Base-by-base conservation (phyloP, 1,284 basidiomycete species). In the Marasmius fiardii region DNA sequence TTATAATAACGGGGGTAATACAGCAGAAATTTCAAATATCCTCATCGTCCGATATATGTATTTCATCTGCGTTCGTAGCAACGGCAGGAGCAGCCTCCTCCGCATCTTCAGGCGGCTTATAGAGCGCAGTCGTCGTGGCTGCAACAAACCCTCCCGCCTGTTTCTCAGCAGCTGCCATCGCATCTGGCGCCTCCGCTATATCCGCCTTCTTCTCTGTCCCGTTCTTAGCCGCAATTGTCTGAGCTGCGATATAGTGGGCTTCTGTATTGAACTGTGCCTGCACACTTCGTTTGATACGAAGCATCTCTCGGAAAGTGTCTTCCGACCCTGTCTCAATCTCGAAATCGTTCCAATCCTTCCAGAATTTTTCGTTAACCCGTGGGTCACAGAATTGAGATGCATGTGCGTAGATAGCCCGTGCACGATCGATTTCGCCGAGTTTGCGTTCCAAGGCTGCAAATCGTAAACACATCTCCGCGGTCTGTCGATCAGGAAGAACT, bases 201-300 rank as follows among this genome's bases (percentile, higher is more conserved):
- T 82, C 80, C 2, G 74, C 71, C 21, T 75, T 76, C 53, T 49
- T 49, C 28, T 26, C 47, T 16, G 26, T 14, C 18, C 79, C 82
- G 63, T 85, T 75, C 62, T 83, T 80, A 31, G 87, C 82, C 1
- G 88, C 86, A 61, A 90, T 78, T 0, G 92, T 83, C 72, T 95
- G 91, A 6, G 93, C 93, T 2, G 91, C 90, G 55, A 95, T 75
- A 69, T 93, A 95, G 43, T 87, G 90, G 41, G 90, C 86, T 66
- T 98, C 95, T 8, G 97, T 99, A 71, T 99, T 98, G 81, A 95
- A 99, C 66, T 95, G 92, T 37, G 97, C 95, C 74, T 99, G 96
- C 5, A 99, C 96, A 62, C 93, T 93, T 54, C 97, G 86, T 74
- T 97, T 98, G 79, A 99, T 98, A 39, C 97, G 88, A 58, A 99